Evolutionary conservation across 371 early-diverging fungal genomes (phyloP), one percentile per base, ranked within the genome.

Genomic region (Mortierella sp.): DNA sequence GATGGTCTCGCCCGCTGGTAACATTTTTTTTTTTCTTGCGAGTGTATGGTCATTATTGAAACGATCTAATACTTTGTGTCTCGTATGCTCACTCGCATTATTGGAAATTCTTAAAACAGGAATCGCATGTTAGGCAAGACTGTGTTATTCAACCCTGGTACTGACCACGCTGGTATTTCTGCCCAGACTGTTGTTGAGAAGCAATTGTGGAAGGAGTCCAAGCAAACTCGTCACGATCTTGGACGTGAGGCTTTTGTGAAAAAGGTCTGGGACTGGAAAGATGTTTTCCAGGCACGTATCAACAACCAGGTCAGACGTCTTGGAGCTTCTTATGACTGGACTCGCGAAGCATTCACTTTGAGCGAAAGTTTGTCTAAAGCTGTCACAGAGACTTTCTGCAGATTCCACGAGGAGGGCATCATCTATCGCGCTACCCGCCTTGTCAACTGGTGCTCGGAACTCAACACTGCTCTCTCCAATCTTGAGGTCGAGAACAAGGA

Each of bases 111-210:
- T 36, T 9, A 19, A 33, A 22, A 41, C 33, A 92, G 93, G 93
- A 97, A 99, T 86, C 93, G 99, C 67, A 98, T 99, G 98, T 92
- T 94, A 76, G 98, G 99, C 41, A 92, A 97, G 84, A 94, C 98
- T 9, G 95, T 96, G 5, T 89, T 99, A 63, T 99, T 94, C 86
- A 92, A 97, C 66, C 98, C 99, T n/a, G 99, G 99, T 65, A 94
- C 94, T 60, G 99, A 99, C 85, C 99, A 99, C 84, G 99, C 99
- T 16, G 99, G 99, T 84, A 99, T 99, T 82, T 96, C 99, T 24
- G 97, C 98, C 41, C 99, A 99, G 85, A 89, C 96, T 32, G 99
- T 99, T 32, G 99, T 99, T 15, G 99, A 99, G 83, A 98, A 99
- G 90, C 92, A 92, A 77, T 74, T 99, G 63, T 93, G 92, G 92